Evolutionary conservation across 2,329 filamentous ascomycete genomes (phyloP).

Genomic region (Elsinoe fawcettii): DNA sequence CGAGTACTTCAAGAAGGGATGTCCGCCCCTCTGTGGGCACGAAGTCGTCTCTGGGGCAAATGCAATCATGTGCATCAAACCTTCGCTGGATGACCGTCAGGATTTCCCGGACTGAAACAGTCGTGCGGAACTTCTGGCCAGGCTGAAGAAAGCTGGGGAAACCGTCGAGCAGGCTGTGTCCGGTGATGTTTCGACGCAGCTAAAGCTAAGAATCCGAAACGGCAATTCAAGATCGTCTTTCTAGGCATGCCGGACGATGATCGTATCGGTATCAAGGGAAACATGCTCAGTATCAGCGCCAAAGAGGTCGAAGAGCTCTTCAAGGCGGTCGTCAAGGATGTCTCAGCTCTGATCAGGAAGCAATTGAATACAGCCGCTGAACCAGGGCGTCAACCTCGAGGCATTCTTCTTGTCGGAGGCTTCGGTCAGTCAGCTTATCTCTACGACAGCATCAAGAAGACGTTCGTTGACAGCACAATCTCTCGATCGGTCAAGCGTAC

Average conservation of each 20-base stretch:
- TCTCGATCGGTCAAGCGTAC: constrained; percentile 41
- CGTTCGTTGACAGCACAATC: constrained; percentile 49
- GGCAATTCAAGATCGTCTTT: constrained; percentile 68
- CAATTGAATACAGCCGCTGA: constrained; percentile 36
- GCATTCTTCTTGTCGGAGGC: constrained; percentile 72
- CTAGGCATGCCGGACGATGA: constrained; percentile 70
- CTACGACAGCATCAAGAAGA: constrained; percentile 60
- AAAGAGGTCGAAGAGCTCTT: constrained; percentile 55
- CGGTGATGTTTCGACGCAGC: constrained; percentile 62
- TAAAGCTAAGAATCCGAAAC: constrained; percentile 58
- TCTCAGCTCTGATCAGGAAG: constrained; percentile 35
- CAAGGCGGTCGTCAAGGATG: constrained; percentile 57
- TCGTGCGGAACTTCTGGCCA: constrained; percentile 60
- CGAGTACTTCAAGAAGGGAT: constrained; percentile 36
- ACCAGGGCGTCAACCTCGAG: constrained; percentile 39
- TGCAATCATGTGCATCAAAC: constrained; percentile 71
- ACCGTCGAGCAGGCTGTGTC: no score
- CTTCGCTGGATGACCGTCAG: constrained; percentile 73
- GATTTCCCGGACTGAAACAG: constrained; percentile 75
- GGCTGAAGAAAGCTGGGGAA: constrained; percentile 64
- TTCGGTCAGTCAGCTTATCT: constrained; percentile 68
- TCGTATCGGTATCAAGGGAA: constrained; percentile 64
- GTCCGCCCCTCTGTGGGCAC: constrained; percentile 64
- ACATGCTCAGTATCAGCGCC: constrained; percentile 66
- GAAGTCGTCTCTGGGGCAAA: constrained; percentile 72